Conservation (phyloP, 441 rosid genomes). For the Omphalea diandra region DNA sequence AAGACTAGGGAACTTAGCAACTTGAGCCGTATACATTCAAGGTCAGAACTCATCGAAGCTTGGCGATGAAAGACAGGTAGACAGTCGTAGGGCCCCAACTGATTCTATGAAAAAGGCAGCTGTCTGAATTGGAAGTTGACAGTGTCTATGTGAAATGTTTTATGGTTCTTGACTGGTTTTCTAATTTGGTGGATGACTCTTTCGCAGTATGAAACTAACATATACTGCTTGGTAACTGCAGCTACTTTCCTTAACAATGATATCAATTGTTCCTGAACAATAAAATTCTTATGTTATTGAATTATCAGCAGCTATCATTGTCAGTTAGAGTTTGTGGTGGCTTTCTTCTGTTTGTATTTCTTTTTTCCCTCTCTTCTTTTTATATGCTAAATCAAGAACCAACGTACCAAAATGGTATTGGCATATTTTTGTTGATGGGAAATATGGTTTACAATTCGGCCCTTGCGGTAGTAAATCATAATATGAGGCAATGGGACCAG, state of each 20-base stretch:
- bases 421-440: not conserved
- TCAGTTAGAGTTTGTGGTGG: not conserved
- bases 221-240: constrained; percentile 18
- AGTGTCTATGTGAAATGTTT: constrained; percentile 24
- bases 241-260: constrained; percentile 19
- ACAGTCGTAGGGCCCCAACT: constrained; percentile 3
- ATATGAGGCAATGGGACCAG: constrained; percentile 8
- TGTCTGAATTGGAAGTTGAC: constrained; percentile 14
- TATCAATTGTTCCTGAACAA: constrained; percentile 21
- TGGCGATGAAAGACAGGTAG: constrained; percentile 55
- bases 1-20: constrained; percentile 45
- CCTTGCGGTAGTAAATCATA: not conserved
- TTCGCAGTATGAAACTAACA: constrained; percentile 24
- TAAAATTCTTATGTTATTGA: constrained; percentile 14
- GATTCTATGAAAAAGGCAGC: constrained; percentile 8
- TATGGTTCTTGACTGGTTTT: constrained; percentile 28
- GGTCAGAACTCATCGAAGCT: constrained; percentile 69
- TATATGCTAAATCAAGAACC: not conserved
- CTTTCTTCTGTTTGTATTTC: not conserved
- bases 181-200: constrained; percentile 16
- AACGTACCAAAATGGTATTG: not conserved
- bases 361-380: not conserved
- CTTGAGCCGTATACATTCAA: constrained; percentile 54
- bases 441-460: not conserved
- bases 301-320: not conserved